Evolutionary conservation across 305 asterid species (phyloP).

Genomic region (Fraxinus nigra): DNA sequence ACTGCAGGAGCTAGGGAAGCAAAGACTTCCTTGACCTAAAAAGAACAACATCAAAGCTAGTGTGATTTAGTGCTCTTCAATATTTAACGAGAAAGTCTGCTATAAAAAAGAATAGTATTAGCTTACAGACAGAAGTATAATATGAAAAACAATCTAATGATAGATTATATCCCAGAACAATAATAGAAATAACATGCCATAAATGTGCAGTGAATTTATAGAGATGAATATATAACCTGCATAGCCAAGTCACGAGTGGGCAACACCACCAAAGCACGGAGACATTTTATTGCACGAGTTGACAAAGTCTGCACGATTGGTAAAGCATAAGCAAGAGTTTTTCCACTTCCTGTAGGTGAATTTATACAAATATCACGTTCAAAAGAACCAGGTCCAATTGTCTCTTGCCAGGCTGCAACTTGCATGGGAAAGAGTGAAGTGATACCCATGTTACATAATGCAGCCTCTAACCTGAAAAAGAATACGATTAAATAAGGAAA

Average conservation of each 20-base stretch:
- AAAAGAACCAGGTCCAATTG: conserved; percentile 86
- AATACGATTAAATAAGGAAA: conserved; percentile 8
- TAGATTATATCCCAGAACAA: not conserved
- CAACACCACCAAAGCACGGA: conserved; percentile 88
- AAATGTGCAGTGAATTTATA: not conserved
- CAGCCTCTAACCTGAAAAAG: conserved; percentile 52
- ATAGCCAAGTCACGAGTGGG: conserved; percentile 90
- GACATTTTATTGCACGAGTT: conserved; percentile 58
- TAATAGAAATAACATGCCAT: not conserved
- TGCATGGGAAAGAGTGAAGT: conserved; percentile 75
- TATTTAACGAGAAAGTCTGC: not conserved
- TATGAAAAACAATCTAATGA: not conserved
- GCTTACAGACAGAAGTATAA: not conserved
- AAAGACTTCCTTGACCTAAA: conserved; percentile 84
- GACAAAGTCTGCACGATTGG: conserved; percentile 81
- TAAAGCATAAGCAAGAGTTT: conserved; percentile 83
- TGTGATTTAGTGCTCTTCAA: not conserved
- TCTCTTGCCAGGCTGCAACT: conserved; percentile 86
- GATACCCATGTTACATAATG: conserved; percentile 58
- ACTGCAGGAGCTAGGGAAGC: conserved; percentile 80
- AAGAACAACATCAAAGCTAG: conserved; percentile 17
- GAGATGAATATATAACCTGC: conserved; percentile 50
- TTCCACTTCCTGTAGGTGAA: conserved; percentile 93
- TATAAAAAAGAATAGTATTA: not conserved
- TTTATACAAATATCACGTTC: conserved; percentile 80